Evolutionary conservation across 495 filamentous ascomycete species (phyloP).

Genomic region (Parathielavia hyrcaniae): DNA sequence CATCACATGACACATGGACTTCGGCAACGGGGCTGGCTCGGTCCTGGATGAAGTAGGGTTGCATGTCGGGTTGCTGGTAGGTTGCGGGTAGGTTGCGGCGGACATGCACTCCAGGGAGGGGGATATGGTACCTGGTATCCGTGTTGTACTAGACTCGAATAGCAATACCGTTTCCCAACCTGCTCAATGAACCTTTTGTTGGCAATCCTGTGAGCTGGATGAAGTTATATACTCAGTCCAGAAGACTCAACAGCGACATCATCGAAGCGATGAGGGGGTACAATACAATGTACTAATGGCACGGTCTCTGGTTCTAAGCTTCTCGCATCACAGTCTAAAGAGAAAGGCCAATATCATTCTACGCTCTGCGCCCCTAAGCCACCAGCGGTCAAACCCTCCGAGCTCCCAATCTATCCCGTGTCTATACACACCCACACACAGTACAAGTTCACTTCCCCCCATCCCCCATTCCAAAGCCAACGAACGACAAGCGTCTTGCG

Average conservation of each 20-base stretch:
- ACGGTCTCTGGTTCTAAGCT: too few relatives aligned
- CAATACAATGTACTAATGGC: too few relatives aligned
- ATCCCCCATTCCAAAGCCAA: too few relatives aligned
- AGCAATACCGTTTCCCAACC: constrained; percentile 3
- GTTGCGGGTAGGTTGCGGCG: neutral
- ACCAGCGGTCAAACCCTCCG: neutral
- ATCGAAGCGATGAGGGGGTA: too few relatives aligned
- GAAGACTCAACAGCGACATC: too few relatives aligned
- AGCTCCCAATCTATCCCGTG: neutral
- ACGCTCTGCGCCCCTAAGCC: too few relatives aligned
- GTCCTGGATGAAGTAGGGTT: neutral
- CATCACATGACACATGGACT: neutral
- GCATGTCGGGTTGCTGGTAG: neutral
- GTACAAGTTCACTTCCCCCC: too few relatives aligned
- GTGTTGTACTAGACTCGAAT: constrained; percentile 1
- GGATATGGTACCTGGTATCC: neutral
- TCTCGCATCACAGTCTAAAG: too few relatives aligned
- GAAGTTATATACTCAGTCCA: too few relatives aligned
- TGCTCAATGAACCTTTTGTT: neutral
- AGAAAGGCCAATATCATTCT: too few relatives aligned
- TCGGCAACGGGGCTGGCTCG: neutral
- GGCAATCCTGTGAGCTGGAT: too few relatives aligned
- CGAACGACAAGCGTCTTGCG: too few relatives aligned
- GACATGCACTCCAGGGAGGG: neutral
- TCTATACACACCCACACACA: neutral